Conservation (phyloP, 2,329 filamentous ascomycete species). For the Aschersonia sp. region DNA sequence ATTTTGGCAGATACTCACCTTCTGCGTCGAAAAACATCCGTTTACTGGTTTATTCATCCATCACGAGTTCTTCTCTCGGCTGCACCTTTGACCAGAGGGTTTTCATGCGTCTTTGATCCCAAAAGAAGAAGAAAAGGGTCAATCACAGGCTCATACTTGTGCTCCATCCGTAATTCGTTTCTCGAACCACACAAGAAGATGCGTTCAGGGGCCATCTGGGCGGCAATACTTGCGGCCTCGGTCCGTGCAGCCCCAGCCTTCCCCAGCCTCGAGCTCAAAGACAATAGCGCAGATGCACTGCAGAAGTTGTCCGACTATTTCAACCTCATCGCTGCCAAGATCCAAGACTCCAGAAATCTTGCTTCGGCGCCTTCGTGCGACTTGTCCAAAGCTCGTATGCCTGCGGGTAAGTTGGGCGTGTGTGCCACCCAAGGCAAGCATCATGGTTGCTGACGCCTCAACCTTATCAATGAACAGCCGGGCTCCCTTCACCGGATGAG, state of each 20-base stretch:
- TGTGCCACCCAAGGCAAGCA: not conserved
- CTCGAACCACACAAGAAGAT: conserved; percentile 18
- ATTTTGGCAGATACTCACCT: too few species aligned
- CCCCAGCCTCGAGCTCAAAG: conserved; percentile 19
- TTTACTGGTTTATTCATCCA: too few species aligned
- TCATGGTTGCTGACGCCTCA: not conserved
- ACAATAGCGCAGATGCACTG: conserved; percentile 23
- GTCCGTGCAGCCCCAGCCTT: conserved; percentile 32
- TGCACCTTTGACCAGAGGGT: too few species aligned
- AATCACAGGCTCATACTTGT: too few species aligned
- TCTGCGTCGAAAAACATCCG: too few species aligned
- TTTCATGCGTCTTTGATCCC: too few species aligned
- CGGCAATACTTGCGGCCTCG: conserved; percentile 28
- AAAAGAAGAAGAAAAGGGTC: too few species aligned
- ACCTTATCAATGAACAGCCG: conserved; percentile 28
- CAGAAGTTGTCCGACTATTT: conserved; percentile 44
- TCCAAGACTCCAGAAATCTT: conserved; percentile 30
- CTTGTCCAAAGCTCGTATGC: conserved; percentile 35
- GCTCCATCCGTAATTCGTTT: not conserved
- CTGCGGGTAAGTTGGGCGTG: conserved; percentile 20
- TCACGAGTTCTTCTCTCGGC: too few species aligned
- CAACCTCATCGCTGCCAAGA: conserved; percentile 40
- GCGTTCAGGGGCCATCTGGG: conserved; percentile 32
- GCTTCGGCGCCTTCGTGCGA: conserved; percentile 33
- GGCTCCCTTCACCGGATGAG: conserved; percentile 43